Base-by-base conservation (phyloP, 2,329 filamentous ascomycete genomes). In the Hypoxylon sp. region DNA sequence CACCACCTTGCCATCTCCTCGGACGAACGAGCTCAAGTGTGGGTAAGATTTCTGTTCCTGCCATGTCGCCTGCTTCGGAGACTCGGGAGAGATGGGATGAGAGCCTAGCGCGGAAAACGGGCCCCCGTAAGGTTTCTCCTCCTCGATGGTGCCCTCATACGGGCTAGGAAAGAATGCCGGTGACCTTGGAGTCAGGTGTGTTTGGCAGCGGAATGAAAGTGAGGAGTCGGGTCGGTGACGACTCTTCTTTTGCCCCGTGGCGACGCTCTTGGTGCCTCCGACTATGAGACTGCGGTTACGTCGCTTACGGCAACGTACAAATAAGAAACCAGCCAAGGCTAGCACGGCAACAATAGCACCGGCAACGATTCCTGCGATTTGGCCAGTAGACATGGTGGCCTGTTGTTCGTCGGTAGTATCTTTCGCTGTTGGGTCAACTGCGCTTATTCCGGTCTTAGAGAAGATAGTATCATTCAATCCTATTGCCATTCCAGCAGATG, bases 151-250 rank as follows among this genome's bases (percentile, higher is more conserved):
- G 1, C 54, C 30, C 13, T 65, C 59, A 5, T 67, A 61, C 13
- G 63, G 43, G 43, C 64, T 68, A 4, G 68, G 70, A 69, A 78
- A 78, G 69, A 79, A 79, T 37, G 72, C 70, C 0, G 80, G 78
- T 0, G 78, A 79, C 15, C 76, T 72, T 1, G 79, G 78, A 7
- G 77, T 77, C 22, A 82, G 71, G 55, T 79, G 79, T 0, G 82
- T 79, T 59, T 83, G 81, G 74, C 84, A 85, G 30, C 79, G 79
- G 73, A 85, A 86, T 1, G 81, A 84, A 26, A 85, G 77, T 4
- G 81, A 79, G 0, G 84, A 85, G 13, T 72, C 71, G n/a, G 77
- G 77, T 13, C 76, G 78, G 62, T 76, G 73, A 15, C 68, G 64
- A n/a, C 68, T 59, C 47, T 69, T 75, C 39, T 74, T 72, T 24